Base-by-base conservation (phyloP, 352 stramenopile genomes). In the Globisporangium megalacanthum region DNA sequence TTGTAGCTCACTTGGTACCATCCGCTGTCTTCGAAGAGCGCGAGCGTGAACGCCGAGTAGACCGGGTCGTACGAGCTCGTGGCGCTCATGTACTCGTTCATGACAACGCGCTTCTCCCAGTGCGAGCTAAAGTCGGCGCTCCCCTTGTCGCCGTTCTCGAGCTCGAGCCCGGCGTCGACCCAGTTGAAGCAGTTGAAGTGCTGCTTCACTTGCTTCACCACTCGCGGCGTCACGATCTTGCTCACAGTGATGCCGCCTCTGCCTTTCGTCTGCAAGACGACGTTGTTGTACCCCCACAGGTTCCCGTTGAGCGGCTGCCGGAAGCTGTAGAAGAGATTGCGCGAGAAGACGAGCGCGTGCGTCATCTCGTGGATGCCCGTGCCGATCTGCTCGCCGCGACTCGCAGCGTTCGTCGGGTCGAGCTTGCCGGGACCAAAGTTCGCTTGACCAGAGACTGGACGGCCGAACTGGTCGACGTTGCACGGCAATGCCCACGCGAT, bases 51-150 rank as follows among this genome's bases (percentile, higher is more conserved):
- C 7, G 75, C 67, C 31, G 79, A 90, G 45, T 86, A 90, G 0
- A 93, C 81, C 1, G 77, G 74, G 49, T 89, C 85, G 53, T 88
- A 86, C 46, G 78, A 73, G 36, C 73, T 87, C 22, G 79, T 90
- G 13, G 81, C 80, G 35, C 76, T 92, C 83, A 93, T 93, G 58
- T 89, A 91, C 62, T 93, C 83, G 41, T 93, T 90, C 72, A 86
- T 83, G 4, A 88, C 64, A 15, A 90, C 49, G 19, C 83, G 81
- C 37, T 94, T 92, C n/a, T 94, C 83, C 82, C 82, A 92, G 60
- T 94, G 83, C 3, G 77, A 89, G 10, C 75, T 88, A 49, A 82
- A 88, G 15, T 72, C 73, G 0, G 73, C 61, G 49, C 75, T 84
- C 6, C 83, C 82, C 1, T 72, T 70, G 20, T 79, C 75, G 1